phyloP scores from a whole-genome alignment of 805 yeast species.

The Candida arabinofermentans region DNA sequence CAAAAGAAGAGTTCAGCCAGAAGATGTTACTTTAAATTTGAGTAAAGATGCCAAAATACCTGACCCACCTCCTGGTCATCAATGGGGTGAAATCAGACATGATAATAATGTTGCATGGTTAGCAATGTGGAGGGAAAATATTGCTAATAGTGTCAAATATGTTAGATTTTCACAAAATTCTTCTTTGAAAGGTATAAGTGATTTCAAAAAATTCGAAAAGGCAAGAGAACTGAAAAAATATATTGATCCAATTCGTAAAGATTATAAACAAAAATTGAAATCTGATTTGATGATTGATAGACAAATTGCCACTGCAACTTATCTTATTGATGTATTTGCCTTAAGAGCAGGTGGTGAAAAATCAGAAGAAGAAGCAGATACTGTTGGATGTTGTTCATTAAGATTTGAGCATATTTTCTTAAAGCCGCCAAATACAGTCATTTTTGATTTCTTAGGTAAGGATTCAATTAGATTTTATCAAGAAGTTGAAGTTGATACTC shows the following conservation, averaged over 20 bases:
- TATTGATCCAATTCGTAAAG: conserved; percentile 68
- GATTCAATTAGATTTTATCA: conserved; percentile 90
- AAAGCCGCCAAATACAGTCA: conserved; percentile 79
- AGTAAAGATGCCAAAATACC: conserved; percentile 73
- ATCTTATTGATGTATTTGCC: conserved; percentile 87
- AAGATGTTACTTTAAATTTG: conserved; percentile 80
- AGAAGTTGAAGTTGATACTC: conserved; percentile 88
- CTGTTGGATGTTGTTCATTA: conserved; percentile 95
- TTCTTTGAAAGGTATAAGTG: conserved; percentile 86
- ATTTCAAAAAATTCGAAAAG: conserved; percentile 87
- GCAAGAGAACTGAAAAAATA: conserved; percentile 80
- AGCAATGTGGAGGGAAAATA: conserved; percentile 96
- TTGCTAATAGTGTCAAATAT: conserved; percentile 77
- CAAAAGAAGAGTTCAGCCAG: conserved; percentile 83
- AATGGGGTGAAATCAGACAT: conserved; percentile 86
- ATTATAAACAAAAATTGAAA: conserved; percentile 66
- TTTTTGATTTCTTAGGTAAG: conserved; percentile 92
- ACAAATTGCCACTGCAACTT: conserved; percentile 92
- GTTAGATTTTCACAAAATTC: conserved; percentile 91
- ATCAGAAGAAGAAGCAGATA: conserved; percentile 95
- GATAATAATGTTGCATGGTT: conserved; percentile 93
- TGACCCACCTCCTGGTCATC: conserved; percentile 78
- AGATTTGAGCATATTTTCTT: conserved; percentile 85
- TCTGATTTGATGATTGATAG: conserved; percentile 78
- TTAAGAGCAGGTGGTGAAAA: conserved; percentile 98